These are phyloP conservation scores for Discostella stelligeroides DNA, from an alignment of 108 stramenopile genomes.

Conservation along the genomic window DNA sequence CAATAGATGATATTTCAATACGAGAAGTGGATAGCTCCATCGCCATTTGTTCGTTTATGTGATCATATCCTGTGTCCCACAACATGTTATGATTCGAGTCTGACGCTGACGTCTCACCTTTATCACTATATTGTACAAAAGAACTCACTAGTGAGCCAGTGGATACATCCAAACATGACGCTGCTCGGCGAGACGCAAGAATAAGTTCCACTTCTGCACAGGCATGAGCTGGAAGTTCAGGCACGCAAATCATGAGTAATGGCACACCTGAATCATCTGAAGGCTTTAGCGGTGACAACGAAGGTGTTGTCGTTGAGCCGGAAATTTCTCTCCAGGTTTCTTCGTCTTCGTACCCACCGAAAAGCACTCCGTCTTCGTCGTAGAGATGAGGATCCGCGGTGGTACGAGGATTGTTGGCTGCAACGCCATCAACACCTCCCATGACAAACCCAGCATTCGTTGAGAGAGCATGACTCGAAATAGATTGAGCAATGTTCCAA, in stretches of 20 bases:
- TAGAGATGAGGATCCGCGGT: constrained; percentile 33
- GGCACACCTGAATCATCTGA: constrained; percentile 33
- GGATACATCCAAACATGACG: constrained; percentile 44
- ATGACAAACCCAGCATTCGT: constrained; percentile 67
- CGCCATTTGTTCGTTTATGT: not conserved
- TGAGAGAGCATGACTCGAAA: constrained; percentile 45
- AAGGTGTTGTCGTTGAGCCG: constrained; percentile 22
- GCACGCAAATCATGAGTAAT: constrained; percentile 72
- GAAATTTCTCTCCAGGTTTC: constrained; percentile 74
- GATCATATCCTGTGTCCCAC: constrained; percentile 70
- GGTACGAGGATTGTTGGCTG: constrained; percentile 3
- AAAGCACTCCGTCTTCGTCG: constrained; percentile 55
- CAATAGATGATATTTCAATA: constrained; percentile 34
- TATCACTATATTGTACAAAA: constrained; percentile 4
- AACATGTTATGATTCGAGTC: not conserved
- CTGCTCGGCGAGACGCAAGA: constrained; percentile 60
- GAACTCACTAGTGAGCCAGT: constrained; percentile 14
- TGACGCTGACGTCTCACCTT: not conserved
- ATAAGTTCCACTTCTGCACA: constrained; percentile 77
- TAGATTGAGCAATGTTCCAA: constrained; percentile 42
- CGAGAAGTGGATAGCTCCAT: constrained; percentile 21
- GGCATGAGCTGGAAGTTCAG: constrained; percentile 84
- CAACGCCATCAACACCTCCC: constrained; percentile 64
- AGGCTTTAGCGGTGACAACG: constrained; percentile 13
- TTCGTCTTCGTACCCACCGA: constrained; percentile 85